A percentile compares a stretch with the other conserved stretches of the same genome.
Conservation (phyloP, 2,329 filamentous ascomycete genomes). For the Neofusicoccum laricinum region DNA sequence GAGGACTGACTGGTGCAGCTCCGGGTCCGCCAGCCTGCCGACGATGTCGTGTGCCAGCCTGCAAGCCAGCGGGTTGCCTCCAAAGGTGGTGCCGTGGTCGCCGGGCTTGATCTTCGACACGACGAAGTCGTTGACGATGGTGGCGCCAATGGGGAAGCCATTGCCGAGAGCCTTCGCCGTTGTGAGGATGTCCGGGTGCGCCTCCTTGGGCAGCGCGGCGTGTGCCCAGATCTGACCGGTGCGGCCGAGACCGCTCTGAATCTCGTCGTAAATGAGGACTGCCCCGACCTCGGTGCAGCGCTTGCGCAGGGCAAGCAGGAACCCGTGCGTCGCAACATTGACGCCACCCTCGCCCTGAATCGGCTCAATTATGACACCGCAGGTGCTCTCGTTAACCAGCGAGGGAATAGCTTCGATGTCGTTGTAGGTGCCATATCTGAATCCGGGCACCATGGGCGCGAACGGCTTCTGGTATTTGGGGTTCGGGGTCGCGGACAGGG, state of each 20-base stretch:
- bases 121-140: conserved; percentile 64
- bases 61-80: conserved; percentile 84
- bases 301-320: conserved; percentile 77
- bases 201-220: conserved; percentile 66
- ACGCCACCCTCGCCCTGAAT: conserved; percentile 97
- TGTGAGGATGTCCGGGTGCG: conserved; percentile 90
- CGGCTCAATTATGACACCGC: conserved; percentile 92
- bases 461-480: conserved; percentile 97
- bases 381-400: conserved; percentile 80
- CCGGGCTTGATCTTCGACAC: conserved; percentile 68
- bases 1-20: conserved; percentile 67
- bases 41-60: conserved; percentile 86
- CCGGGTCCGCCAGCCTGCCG: conserved; percentile 66
- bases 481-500: conserved; percentile 92
- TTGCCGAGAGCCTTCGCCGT: conserved; percentile 96
- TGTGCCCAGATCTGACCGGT: conserved; percentile 94
- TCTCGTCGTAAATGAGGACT: conserved; percentile 92
- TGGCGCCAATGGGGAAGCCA: conserved; percentile 90
- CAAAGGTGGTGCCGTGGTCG: conserved; percentile 93
- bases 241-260: conserved; percentile 87
- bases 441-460: conserved; percentile 91
- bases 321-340: conserved; percentile 76
- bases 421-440: conserved; percentile 83
- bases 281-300: conserved; percentile 85
- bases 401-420: conserved; percentile 68